Evolutionary conservation across 140 eudicot species (phyloP).

Genomic region (Ambrosia hybrid): DNA sequence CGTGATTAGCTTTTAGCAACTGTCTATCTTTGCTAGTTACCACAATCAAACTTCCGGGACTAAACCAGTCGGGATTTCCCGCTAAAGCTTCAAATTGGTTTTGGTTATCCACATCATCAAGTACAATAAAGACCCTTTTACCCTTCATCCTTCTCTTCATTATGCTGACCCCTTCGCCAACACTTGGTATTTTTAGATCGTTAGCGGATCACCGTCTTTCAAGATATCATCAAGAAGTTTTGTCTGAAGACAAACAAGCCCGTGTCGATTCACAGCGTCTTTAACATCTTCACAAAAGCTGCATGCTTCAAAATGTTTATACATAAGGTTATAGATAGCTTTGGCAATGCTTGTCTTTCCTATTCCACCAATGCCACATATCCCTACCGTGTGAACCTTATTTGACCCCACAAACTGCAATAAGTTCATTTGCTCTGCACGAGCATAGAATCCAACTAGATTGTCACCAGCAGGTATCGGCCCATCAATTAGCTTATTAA

Average conservation of each 20-base stretch:
- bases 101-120: constrained; percentile 49
- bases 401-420: constrained; percentile 26
- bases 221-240: constrained; percentile 41
- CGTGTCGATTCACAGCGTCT: constrained; percentile 26
- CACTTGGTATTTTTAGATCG: constrained; percentile 15
- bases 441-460: constrained; percentile 38
- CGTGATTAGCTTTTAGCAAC: constrained; percentile 25
- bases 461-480: constrained; percentile 22
- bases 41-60: constrained; percentile 52
- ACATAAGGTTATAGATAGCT: constrained; percentile 52
- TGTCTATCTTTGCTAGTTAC: constrained; percentile 47
- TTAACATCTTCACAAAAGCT: constrained; percentile 51
- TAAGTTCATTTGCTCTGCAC: constrained; percentile 29
- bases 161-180: constrained; percentile 15
- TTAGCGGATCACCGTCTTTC: background rate
- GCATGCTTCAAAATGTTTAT: constrained; percentile 31
- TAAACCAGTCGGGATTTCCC: constrained; percentile 36
- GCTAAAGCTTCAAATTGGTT: constrained; percentile 37
- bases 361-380: constrained; percentile 60
- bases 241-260: constrained; percentile 39
- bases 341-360: constrained; percentile 67
- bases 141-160: constrained; percentile 32
- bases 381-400: constrained; percentile 38
- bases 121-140: constrained; percentile 41
- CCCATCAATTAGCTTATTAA: constrained; percentile 30